Conservation (phyloP, 192 early-diverging fungal genomes). For the Coemansia pectinata region DNA sequence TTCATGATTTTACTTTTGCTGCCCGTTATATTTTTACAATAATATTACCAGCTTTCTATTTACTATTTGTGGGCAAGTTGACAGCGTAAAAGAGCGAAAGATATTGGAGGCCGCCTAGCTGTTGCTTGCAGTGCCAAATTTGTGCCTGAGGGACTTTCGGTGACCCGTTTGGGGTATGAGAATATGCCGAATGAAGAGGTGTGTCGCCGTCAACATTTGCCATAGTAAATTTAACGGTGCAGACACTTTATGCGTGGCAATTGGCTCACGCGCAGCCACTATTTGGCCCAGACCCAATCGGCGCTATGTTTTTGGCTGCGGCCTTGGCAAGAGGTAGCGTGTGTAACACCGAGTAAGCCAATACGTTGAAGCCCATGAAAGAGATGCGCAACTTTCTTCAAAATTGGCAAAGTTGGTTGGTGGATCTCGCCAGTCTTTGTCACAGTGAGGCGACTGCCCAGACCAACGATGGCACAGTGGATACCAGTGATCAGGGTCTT, state of each 20-base stretch:
- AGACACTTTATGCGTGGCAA: background rate
- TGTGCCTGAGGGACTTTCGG: background rate
- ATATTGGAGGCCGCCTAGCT: no score
- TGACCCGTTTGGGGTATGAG: background rate
- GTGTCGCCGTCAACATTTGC: background rate
- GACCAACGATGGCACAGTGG: background rate
- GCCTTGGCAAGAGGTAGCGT: background rate
- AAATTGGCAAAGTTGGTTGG: background rate
- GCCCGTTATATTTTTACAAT: background rate
- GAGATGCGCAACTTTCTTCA: background rate
- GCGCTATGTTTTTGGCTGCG: background rate
- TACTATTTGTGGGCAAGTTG: background rate
- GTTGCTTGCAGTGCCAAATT: background rate
- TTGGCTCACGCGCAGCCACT: background rate
- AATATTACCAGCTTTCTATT: background rate
- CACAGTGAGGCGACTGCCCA: background rate
- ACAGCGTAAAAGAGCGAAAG: no score
- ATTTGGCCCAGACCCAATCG: background rate
- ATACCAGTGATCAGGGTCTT: background rate
- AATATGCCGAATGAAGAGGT: background rate
- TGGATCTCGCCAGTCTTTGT: background rate
- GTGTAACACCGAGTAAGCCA: conserved; percentile 3
- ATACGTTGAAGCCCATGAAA: background rate
- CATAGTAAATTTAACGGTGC: background rate
- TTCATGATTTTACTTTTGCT: background rate